These are phyloP conservation scores for Trichoderma pleuroti DNA, from an alignment of 2,329 filamentous ascomycete species.

Conservation along the genomic window DNA sequence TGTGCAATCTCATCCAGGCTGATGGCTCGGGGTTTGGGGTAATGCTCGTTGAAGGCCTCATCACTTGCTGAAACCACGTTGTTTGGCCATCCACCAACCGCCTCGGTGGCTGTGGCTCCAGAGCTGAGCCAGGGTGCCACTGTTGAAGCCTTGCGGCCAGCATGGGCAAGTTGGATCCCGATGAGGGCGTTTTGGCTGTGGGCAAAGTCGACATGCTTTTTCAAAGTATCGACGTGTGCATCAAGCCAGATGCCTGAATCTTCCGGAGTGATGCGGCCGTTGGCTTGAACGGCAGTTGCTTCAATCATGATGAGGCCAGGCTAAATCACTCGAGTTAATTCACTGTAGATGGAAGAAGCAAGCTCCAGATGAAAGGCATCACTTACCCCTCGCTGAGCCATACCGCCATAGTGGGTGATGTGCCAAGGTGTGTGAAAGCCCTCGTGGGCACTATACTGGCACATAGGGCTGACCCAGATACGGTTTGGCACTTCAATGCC, in stretches of 20 bases:
- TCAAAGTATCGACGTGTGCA: slow-evolving; percentile 59
- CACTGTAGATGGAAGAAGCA: background rate
- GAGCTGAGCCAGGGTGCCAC: slow-evolving; percentile 63
- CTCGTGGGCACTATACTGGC: slow-evolving; percentile 42
- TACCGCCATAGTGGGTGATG: slow-evolving; percentile 66
- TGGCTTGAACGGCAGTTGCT: slow-evolving; percentile 60
- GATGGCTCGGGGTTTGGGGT: slow-evolving; percentile 60
- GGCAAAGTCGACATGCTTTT: slow-evolving; percentile 59
- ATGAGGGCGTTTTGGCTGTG: slow-evolving; percentile 58
- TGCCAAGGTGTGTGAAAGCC: slow-evolving; percentile 68
- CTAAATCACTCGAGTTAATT: background rate
- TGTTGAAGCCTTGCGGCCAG: slow-evolving; percentile 60
- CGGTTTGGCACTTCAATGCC: slow-evolving; percentile 43
- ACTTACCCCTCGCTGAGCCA: slow-evolving; percentile 56
- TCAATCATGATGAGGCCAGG: slow-evolving; percentile 63
- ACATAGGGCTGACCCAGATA: slow-evolving; percentile 43
- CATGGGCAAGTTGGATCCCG: slow-evolving; percentile 72
- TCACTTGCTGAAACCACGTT: slow-evolving; percentile 44
- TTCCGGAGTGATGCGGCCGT: slow-evolving; percentile 69
- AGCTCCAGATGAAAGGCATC: background rate
- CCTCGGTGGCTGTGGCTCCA: slow-evolving; percentile 38
- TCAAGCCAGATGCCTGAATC: slow-evolving; percentile 69
- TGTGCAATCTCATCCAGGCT: slow-evolving; percentile 59
- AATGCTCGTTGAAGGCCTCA: slow-evolving; percentile 54
- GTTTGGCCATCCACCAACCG: slow-evolving; percentile 48